A percentile compares a stretch with the other conserved stretches of the same genome.
These are phyloP conservation scores for Boletus bicolor DNA, from an alignment of 768 basidiomycete species.

Conservation along the genomic window DNA sequence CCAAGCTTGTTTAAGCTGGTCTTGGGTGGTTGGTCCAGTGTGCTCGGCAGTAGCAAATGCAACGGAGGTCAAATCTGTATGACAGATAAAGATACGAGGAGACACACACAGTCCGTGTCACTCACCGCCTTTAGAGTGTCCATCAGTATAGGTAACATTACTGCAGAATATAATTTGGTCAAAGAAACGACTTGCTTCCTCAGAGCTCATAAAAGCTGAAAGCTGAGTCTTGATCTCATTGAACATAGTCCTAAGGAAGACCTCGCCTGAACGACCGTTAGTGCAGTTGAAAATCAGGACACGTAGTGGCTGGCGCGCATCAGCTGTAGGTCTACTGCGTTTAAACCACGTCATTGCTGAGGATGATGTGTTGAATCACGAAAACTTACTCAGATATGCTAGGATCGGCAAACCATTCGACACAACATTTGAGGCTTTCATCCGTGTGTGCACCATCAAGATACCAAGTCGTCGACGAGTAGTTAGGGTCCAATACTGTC, in stretches of 20 bases:
- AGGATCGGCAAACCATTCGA: conserved; percentile 81
- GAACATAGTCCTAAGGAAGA: conserved; percentile 63
- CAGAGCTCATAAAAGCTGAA: conserved; percentile 35
- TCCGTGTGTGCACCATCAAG: conserved; percentile 94
- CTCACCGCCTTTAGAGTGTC: conserved; percentile 87
- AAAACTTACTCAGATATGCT: conserved; percentile 37
- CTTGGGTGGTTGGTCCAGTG: conserved; percentile 66
- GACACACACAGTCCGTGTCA: neutral
- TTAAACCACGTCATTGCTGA: conserved; percentile 1
- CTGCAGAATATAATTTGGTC: conserved; percentile 91
- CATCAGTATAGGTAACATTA: conserved; percentile 91
- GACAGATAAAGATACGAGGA: conserved; percentile 1
- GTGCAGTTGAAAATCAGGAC: conserved; percentile 95
- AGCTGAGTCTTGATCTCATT: conserved; percentile 50
- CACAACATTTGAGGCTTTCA: conserved; percentile 85
- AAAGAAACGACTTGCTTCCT: conserved; percentile 53
- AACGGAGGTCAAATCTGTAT: conserved; percentile 71
- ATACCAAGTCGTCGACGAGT: conserved; percentile 68
- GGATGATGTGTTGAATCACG: neutral
- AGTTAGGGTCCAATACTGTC: conserved; percentile 59
- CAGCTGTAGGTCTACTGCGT: conserved; percentile 11
- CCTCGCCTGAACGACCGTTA: conserved; percentile 74
- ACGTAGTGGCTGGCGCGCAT: conserved; percentile 36
- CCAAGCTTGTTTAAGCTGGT: conserved; percentile 77
- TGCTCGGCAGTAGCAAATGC: conserved; percentile 63